Percentiles rank a stretch among this genome's conserved stretches.
Evolutionary conservation across 345 rosid species (phyloP).

Genomic region (Sonneratia caseolaris): DNA sequence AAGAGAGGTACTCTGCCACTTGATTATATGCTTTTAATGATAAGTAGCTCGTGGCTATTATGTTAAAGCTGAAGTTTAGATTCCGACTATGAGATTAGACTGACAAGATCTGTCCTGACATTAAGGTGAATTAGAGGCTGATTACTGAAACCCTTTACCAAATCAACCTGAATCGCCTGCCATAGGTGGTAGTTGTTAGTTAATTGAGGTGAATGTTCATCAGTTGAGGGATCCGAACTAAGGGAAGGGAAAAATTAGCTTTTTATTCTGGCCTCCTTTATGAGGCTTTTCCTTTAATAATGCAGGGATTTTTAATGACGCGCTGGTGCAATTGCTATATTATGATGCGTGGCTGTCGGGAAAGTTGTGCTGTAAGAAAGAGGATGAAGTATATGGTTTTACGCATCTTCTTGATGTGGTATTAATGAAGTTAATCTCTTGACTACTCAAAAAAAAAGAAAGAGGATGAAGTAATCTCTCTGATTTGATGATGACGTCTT

Average conservation of each 20-base stretch:
- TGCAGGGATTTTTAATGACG: not conserved
- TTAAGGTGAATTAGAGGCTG: not conserved
- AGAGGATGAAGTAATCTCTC: not conserved
- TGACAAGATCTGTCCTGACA: not conserved
- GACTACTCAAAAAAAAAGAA: too few relatives aligned
- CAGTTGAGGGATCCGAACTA: not conserved
- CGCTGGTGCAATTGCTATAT: not conserved
- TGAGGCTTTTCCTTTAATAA: not conserved
- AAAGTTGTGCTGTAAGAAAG: not conserved
- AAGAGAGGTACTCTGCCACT: conserved; percentile 1
- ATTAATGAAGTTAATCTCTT: too few relatives aligned
- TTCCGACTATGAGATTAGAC: not conserved
- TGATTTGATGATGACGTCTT: too few relatives aligned
- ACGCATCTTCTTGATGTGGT: too few relatives aligned
- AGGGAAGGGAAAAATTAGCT: not conserved
- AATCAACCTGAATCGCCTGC: not conserved
- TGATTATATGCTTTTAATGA: too few relatives aligned
- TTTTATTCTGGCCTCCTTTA: not conserved
- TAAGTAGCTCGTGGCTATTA: too few relatives aligned
- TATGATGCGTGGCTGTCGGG: not conserved
- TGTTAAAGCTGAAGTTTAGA: not conserved
- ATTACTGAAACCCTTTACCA: not conserved
- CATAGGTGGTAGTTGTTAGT: not conserved
- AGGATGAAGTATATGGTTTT: not conserved
- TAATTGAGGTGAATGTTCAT: not conserved